phyloP scores from a whole-genome alignment of 208 protist species.

The Lotmaria passim region DNA sequence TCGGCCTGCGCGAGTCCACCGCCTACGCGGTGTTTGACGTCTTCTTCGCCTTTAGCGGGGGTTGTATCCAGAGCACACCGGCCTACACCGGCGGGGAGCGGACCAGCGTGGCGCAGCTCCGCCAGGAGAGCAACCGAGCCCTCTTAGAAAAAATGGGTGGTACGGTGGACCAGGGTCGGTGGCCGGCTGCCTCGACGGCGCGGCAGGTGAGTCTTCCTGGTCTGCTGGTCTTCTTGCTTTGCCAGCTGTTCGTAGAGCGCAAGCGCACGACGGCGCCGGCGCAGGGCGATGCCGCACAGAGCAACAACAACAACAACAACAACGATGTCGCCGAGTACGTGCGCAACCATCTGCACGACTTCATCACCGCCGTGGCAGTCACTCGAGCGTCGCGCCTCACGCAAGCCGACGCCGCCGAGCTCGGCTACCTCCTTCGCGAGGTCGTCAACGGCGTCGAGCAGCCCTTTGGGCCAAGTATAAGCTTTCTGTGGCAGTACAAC shows the following conservation, averaged over 20 bases:
- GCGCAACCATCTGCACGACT: conserved; percentile 85
- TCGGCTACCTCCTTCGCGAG: conserved; percentile 84
- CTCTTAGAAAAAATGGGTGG: conserved; percentile 89
- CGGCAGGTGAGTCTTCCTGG: conserved; percentile 83
- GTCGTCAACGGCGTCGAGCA: conserved; percentile 87
- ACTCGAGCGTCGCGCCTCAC: conserved; percentile 76
- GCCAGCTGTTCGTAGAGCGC: conserved; percentile 83
- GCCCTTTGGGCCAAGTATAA: conserved; percentile 83
- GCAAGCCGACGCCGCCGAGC: conserved; percentile 73
- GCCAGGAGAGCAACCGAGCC: conserved; percentile 78
- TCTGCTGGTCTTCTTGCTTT: conserved; percentile 83
- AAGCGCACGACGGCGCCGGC: conserved; percentile 43
- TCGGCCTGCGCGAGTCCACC: conserved; percentile 66
- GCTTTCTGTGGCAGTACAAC: conserved; percentile 80
- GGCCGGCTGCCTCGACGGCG: conserved; percentile 65
- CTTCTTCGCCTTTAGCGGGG: conserved; percentile 82
- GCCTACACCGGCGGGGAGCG: conserved; percentile 47
- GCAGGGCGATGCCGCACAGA: conserved; percentile 37
- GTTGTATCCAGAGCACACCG: conserved; percentile 73
- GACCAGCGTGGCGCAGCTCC: conserved; percentile 73
- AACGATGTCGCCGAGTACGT: conserved; percentile 69
- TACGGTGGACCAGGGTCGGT: conserved; percentile 69
- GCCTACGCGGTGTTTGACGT: conserved; percentile 89
- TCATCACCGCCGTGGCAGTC: conserved; percentile 76
- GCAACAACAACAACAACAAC: conserved; percentile 4